A percentile compares a stretch with the other conserved stretches of the same genome.
Evolutionary conservation across 2,329 filamentous ascomycete genomes (phyloP).

Genomic region (Penicillium sp.): DNA sequence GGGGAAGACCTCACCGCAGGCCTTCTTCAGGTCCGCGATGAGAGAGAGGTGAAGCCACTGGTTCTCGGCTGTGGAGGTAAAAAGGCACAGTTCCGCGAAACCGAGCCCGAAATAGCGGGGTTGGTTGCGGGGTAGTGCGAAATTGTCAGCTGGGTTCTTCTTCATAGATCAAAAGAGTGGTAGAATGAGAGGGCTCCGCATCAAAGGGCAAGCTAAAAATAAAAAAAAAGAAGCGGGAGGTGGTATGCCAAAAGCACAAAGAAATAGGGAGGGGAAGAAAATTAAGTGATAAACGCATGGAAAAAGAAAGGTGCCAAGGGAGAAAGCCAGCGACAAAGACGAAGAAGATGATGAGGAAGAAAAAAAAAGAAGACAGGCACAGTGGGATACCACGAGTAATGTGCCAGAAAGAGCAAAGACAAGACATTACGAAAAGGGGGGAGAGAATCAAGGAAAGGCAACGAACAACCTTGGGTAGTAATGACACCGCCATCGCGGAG

Average conservation of each 20-base stretch:
- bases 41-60: constrained; percentile 96
- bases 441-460: constrained; percentile 53
- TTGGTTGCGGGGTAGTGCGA: constrained; percentile 27
- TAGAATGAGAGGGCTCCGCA: too few species aligned
- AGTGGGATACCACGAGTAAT: background rate
- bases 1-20: constrained; percentile 95
- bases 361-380: background rate
- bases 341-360: constrained; percentile 1
- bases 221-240: too few species aligned
- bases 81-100: constrained; percentile 27
- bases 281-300: background rate
- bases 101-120: constrained; percentile 23
- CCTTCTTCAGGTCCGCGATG: constrained; percentile 92
- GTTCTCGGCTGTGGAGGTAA: constrained; percentile 70
- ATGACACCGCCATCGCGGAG: constrained; percentile 95
- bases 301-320: constrained; percentile 9
- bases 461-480: constrained; percentile 99
- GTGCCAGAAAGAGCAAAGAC: background rate
- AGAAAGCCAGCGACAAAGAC: background rate
- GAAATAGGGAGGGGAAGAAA: background rate
- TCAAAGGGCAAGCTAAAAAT: too few species aligned
- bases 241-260: background rate
- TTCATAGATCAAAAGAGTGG: background rate
- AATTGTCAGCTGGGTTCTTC: constrained; percentile 19
- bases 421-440: constrained; percentile 1